Evolutionary conservation across 768 basidiomycete genomes (phyloP), one percentile per base, ranked within the genome.

Genomic region (Punctularia strigosozonata): DNA sequence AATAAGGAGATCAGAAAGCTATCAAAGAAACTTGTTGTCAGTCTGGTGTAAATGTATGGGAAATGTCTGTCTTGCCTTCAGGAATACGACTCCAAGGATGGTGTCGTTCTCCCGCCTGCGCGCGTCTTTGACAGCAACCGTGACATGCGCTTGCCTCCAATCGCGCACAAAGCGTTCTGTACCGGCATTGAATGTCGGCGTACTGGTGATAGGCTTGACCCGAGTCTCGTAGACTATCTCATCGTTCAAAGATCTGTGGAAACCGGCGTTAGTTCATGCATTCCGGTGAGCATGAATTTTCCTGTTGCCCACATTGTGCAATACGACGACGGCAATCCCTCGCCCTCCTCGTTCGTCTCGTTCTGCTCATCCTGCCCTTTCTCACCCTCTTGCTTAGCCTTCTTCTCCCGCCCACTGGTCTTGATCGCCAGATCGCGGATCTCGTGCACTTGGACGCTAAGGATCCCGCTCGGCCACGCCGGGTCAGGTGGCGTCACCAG

Each of bases 111-210:
- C 77, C 37, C 77, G 69, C 22, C 71, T 49, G 25, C 70, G 63
- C 2, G 63, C 60, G 47, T 83, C 81, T 23, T 75, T 70, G 13
- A 84, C 76, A 13, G 78, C 69, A 21, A 86, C 69, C 8, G 78
- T 63, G 30, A 84, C 65, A 13, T 73, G 69, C 3, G 80, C 63
- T 7, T 61, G 64, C 6, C 58, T 56, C 73, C 74, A 83, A 48
- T 81, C 73, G 3, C 73, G 63, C 21, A 83, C 61, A 54, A 82
- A 82, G 22, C 69, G 64, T 54, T 89, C 85, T 1, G 77, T 80
- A 0, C 74, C 69, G 1, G 82, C 80, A 33, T 68, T 63, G 51
- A 68, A 77, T 31, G 55, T 59, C 5, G 58, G 56, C 8, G 52
- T 50, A 37, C 54, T 53, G 6, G 58, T 56, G 36, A 59, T 55